Conservation (phyloP, 2,329 filamentous ascomycete genomes). For the Albophoma yamanashiensis region DNA sequence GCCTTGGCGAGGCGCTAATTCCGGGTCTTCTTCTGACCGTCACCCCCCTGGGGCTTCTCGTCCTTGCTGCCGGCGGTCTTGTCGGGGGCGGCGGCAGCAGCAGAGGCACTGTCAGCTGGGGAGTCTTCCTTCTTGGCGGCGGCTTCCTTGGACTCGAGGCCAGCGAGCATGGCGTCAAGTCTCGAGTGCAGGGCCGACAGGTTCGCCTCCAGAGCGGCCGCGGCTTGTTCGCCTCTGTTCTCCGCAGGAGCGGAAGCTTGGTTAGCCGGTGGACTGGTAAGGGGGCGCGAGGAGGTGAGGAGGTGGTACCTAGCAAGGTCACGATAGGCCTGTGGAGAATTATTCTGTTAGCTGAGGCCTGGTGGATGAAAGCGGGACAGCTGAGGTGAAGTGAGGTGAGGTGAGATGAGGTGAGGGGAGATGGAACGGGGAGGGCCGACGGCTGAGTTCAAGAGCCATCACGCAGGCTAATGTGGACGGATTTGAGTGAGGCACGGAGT, state of each 20-base stretch:
- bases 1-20: not conserved
- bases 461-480: not conserved
- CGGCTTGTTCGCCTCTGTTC: conserved; percentile 42
- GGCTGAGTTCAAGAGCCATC: not conserved
- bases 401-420: not conserved
- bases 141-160: conserved; percentile 24
- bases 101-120: not conserved
- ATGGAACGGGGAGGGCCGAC: not conserved
- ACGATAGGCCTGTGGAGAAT: conserved; percentile 5
- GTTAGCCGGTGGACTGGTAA: not conserved
- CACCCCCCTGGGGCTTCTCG: not conserved
- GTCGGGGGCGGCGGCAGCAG: not conserved
- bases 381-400: not conserved
- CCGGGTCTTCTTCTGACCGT: not conserved
- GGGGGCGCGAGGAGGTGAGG: not conserved
- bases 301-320: conserved; percentile 8
- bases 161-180: conserved; percentile 43
- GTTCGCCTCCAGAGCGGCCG: conserved; percentile 40
- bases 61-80: not conserved
- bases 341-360: not conserved
- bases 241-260: not conserved
- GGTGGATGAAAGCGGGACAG: not conserved
- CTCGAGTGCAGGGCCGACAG: conserved; percentile 41
- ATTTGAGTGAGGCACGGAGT: not conserved
- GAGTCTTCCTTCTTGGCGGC: conserved; percentile 1